phyloP scores from a whole-genome alignment of 1,139 yeast species.

The Magnusiomyces paraingens region DNA sequence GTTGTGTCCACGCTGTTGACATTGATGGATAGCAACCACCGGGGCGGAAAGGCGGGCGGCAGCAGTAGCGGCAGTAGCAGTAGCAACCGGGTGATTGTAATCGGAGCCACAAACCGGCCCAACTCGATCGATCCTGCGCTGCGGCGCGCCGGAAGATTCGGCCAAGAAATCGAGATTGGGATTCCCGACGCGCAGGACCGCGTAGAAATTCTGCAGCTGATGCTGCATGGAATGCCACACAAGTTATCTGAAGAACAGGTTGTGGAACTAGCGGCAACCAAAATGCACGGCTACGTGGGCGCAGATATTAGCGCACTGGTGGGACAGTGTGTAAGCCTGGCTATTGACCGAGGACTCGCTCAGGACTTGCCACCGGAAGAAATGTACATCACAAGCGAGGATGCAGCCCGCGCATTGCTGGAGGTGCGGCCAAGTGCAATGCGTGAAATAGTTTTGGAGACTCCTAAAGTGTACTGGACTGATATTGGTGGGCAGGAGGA shows the following conservation, averaged over 20 bases:
- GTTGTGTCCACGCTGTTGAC: conserved; percentile 85
- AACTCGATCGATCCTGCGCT: conserved; percentile 97
- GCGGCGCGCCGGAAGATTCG: conserved; percentile 98
- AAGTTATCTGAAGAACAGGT: conserved; percentile 49
- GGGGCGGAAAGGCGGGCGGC: conserved; percentile 42
- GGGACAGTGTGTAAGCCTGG: conserved; percentile 81
- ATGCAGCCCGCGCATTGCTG: conserved; percentile 60
- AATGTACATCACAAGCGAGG: conserved; percentile 40
- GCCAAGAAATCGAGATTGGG: conserved; percentile 97
- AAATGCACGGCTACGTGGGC: conserved; percentile 96
- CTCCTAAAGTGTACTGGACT: conserved; percentile 89
- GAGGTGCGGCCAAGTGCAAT: conserved; percentile 92
- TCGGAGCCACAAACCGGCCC: conserved; percentile 94
- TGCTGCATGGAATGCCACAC: conserved; percentile 62
- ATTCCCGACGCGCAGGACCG: conserved; percentile 97
- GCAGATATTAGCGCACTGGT: conserved; percentile 87
- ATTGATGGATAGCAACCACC: conserved; percentile 84
- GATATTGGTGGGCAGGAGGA: conserved; percentile 95
- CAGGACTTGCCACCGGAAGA: conserved; percentile 33
- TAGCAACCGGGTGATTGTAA: conserved; percentile 46
- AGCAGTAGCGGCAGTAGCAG: neutral
- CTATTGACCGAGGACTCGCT: conserved; percentile 57
- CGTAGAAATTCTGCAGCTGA: conserved; percentile 67
- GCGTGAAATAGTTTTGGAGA: conserved; percentile 90
- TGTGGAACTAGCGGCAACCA: conserved; percentile 47